Evolutionary conservation across 208 protist genomes (phyloP).

Genomic region (Blechomonas ayalai): DNA sequence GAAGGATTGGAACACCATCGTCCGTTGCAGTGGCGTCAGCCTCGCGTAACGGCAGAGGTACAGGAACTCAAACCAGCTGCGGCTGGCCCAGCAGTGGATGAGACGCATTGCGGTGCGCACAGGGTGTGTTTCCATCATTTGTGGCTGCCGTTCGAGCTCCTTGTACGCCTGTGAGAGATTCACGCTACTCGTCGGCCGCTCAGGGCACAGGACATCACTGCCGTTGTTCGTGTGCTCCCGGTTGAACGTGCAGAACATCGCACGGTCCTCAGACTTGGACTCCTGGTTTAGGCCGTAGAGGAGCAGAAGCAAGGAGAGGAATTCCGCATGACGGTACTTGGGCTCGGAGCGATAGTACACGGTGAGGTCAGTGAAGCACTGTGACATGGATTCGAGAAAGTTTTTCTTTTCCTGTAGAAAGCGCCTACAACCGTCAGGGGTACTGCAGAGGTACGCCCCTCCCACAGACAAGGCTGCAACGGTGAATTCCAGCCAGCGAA

Average conservation of each 20-base stretch:
- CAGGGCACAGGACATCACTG: conserved; percentile 14
- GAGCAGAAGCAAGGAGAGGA: conserved; percentile 71
- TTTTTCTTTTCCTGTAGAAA: conserved; percentile 79
- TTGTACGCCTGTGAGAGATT: conserved; percentile 66
- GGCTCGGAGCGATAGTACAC: conserved; percentile 65
- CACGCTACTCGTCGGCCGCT: conserved; percentile 45
- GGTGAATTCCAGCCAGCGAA: conserved; percentile 79
- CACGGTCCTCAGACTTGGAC: conserved; percentile 64
- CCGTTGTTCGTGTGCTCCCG: conserved; percentile 16
- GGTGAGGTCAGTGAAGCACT: conserved; percentile 79
- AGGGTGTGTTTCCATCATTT: conserved; percentile 43
- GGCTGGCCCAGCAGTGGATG: conserved; percentile 58
- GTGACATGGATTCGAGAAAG: conserved; percentile 79
- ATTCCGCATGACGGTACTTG: conserved; percentile 54
- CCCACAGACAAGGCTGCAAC: conserved; percentile 64
- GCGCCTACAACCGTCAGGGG: conserved; percentile 30
- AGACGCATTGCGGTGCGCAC: conserved; percentile 47
- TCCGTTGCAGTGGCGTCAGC: conserved; percentile 60
- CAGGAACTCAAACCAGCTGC: conserved; percentile 76
- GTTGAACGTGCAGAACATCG: conserved; percentile 50
- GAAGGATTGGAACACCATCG: conserved; percentile 78
- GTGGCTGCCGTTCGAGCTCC: conserved; percentile 62
- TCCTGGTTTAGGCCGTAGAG: conserved; percentile 76
- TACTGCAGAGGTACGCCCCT: conserved; percentile 59
- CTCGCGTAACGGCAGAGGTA: conserved; percentile 27